phyloP scores from a whole-genome alignment of 129 eudicot species.

The Saposhnikovia divaricata region DNA sequence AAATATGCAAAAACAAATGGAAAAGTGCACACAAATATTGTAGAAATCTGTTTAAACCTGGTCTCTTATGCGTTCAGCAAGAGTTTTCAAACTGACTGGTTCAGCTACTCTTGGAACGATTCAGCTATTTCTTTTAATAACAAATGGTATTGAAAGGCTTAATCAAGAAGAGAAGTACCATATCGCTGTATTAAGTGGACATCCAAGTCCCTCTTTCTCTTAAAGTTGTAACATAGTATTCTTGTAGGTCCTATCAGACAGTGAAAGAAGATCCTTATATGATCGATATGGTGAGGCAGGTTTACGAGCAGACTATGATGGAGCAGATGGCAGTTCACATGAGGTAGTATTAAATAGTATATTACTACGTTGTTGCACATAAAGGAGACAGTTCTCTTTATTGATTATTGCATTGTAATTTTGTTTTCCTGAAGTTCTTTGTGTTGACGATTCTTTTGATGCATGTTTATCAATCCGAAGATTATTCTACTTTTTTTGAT shows the following conservation, averaged over 20 bases:
- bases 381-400: background rate
- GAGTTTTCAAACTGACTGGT: background rate
- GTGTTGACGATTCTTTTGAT: slow-evolving; percentile 5
- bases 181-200: background rate
- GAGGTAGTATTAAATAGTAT: slow-evolving; percentile 39
- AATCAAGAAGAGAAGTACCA: background rate
- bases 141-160: background rate
- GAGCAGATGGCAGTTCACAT: slow-evolving; percentile 38
- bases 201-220: background rate
- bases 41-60: background rate
- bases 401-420: background rate
- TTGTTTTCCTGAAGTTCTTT: background rate
- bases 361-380: background rate
- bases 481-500: background rate
- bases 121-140: background rate
- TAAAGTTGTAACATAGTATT: slow-evolving; percentile 12
- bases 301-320: slow-evolving; percentile 55
- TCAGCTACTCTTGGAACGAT: background rate
- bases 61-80: background rate
- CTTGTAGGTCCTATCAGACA: slow-evolving; percentile 70
- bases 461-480: background rate
- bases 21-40: background rate
- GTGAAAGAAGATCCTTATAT: slow-evolving; percentile 81
- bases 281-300: slow-evolving; percentile 96
- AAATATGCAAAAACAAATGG: background rate